These are phyloP conservation scores for Saccharum officinarum DNA, from an alignment of 176 grass and related monocot genomes.

Conservation along the genomic window DNA sequence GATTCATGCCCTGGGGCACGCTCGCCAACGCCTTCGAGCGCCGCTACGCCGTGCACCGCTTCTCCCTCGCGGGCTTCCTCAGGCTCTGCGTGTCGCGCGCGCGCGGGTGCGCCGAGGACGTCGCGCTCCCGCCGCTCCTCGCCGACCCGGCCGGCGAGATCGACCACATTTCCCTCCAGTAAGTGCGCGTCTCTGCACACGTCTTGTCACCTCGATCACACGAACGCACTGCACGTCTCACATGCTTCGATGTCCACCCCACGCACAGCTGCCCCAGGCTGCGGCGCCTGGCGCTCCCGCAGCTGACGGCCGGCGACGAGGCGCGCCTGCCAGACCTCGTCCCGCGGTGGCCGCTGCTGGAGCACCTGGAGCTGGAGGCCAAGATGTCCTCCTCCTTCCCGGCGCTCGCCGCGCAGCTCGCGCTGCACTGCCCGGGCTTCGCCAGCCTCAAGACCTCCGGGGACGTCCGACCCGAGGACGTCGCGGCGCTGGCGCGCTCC, in stretches of 20 bases:
- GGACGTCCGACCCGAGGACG: constrained; percentile 61
- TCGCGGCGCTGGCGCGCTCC: constrained; percentile 14
- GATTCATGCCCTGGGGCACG: constrained; percentile 73
- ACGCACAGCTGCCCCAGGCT: constrained; percentile 46
- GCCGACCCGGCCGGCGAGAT: constrained; percentile 20
- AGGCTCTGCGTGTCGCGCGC: constrained; percentile 42
- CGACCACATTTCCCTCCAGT: constrained; percentile 41
- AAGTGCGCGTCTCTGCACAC: not conserved
- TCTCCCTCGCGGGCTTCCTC: constrained; percentile 58
- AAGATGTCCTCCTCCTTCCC: constrained; percentile 56
- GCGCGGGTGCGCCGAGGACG: not conserved
- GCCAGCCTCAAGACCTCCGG: constrained; percentile 40
- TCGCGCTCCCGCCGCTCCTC: constrained; percentile 62
- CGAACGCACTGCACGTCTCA: not conserved
- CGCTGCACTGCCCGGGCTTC: constrained; percentile 36
- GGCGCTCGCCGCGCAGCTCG: constrained; percentile 40
- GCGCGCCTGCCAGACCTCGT: constrained; percentile 51
- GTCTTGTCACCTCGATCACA: not conserved
- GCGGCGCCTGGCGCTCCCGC: constrained; percentile 44
- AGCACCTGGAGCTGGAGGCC: constrained; percentile 59
- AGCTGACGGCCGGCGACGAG: constrained; percentile 39
- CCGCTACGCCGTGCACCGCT: constrained; percentile 32
- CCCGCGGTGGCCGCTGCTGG: constrained; percentile 51
- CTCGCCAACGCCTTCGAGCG: constrained; percentile 43
- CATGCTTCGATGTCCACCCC: not conserved